phyloP scores from a whole-genome alignment of 177 flowering plant species.

The Tripterygium wilfordii region DNA sequence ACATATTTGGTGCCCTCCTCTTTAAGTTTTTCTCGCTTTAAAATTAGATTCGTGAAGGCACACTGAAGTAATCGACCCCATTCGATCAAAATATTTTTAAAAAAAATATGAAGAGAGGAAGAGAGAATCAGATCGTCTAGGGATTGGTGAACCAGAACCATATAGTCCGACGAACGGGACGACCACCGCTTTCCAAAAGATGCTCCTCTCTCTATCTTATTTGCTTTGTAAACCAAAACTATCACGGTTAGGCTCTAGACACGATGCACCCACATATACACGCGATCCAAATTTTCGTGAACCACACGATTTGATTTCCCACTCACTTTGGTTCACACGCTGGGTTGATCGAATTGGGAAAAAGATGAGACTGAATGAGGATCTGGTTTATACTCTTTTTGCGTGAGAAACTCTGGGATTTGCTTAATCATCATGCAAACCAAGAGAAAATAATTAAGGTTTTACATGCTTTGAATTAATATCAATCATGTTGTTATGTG shows the following conservation, averaged over 20 bases:
- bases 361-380: conserved; percentile 6
- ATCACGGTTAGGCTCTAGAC: background rate
- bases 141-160: conserved; percentile 31
- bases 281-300: background rate
- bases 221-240: conserved; percentile 22
- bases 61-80: conserved; percentile 11
- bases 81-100: conserved; percentile 35
- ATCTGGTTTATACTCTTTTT: conserved; percentile 14
- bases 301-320: conserved; percentile 4
- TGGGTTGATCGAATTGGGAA: background rate
- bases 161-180: conserved; percentile 41
- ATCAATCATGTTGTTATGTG: conserved; percentile 29
- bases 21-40: too few relatives aligned
- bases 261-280: too few relatives aligned
- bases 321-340: conserved; percentile 3
- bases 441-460: conserved; percentile 2
- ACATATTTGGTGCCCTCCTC: too few relatives aligned
- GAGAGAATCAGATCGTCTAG: conserved; percentile 59
- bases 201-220: conserved; percentile 27
- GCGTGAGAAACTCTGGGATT: conserved; percentile 32
- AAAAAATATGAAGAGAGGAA: conserved; percentile 6
- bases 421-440: conserved; percentile 25
- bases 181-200: conserved; percentile 69
- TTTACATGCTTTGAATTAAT: background rate
- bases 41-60: too few relatives aligned